Evolutionary conservation across 331 rosid species (phyloP).

Genomic region (Acacia pycnantha): DNA sequence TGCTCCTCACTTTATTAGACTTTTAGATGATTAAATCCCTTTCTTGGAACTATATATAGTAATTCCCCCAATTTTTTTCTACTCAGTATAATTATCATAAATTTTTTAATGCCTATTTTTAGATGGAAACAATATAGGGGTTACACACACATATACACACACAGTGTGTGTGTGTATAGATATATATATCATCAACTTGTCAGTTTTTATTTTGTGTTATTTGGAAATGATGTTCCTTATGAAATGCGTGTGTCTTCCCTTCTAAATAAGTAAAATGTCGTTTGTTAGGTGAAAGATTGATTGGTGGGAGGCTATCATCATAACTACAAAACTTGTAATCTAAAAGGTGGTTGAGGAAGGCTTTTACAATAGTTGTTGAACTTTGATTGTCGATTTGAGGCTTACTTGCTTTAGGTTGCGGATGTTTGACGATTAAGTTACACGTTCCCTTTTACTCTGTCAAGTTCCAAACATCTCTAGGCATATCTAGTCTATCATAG

Average conservation of each 20-base stretch:
- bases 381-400: conserved; percentile 21
- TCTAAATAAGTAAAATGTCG: conserved; percentile 30
- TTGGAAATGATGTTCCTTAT: not conserved
- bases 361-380: conserved; percentile 21
- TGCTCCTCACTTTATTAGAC: too few species aligned
- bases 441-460: not conserved
- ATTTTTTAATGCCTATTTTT: not conserved
- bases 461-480: not conserved
- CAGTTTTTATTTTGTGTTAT: not conserved
- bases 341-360: conserved; percentile 26
- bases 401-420: not conserved
- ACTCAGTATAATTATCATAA: not conserved
- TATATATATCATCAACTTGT: not conserved
- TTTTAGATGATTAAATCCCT: too few species aligned
- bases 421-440: not conserved
- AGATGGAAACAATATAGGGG: not conserved
- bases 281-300: conserved; percentile 26
- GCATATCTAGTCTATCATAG: not conserved
- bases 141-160: too few species aligned
- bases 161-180: too few species aligned
- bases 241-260: not conserved
- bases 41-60: too few species aligned
- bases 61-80: too few species aligned
- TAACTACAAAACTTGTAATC: conserved; percentile 13
- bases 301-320: conserved; percentile 28